Evolutionary conservation across 306 rosid genomes (phyloP).

Genomic region (Coriaria nepalensis): DNA sequence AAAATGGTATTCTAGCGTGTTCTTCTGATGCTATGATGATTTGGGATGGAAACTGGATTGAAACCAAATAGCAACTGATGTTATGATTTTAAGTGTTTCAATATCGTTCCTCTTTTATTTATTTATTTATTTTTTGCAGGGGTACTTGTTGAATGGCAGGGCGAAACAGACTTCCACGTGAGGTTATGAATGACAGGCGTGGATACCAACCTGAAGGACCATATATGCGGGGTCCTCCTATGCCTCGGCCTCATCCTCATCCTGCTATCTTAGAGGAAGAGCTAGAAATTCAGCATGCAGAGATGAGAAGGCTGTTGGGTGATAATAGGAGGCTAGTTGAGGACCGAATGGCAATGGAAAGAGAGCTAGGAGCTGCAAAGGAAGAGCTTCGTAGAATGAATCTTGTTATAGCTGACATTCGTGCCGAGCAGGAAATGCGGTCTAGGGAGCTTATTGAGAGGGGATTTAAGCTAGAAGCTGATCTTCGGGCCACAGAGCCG

Average conservation of each 20-base stretch:
- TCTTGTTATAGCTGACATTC: conserved; percentile 53
- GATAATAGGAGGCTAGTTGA: conserved; percentile 70
- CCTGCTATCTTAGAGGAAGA: conserved; percentile 78
- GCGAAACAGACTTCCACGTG: conserved; percentile 49
- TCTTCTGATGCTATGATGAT: too few species aligned
- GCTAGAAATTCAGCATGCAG: conserved; percentile 52
- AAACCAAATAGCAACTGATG: too few species aligned
- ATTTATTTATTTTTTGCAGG: conserved; percentile 25
- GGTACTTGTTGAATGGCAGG: conserved; percentile 38
- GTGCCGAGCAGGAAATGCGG: conserved; percentile 44
- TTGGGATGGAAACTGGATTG: too few species aligned
- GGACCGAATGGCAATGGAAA: conserved; percentile 50
- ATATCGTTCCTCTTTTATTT: too few species aligned
- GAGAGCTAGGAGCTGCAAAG: conserved; percentile 51
- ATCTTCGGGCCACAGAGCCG: conserved; percentile 53
- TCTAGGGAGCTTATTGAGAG: conserved; percentile 69
- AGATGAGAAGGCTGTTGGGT: conserved; percentile 42
- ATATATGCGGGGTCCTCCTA: conserved; percentile 39
- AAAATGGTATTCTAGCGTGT: too few species aligned
- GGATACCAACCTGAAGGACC: conserved; percentile 58
- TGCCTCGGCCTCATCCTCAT: conserved; percentile 51
- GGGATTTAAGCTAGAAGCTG: conserved; percentile 58
- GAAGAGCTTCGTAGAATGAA: conserved; percentile 80
- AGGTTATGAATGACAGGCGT: conserved; percentile 37
- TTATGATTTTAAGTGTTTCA: too few species aligned